Percentiles rank a stretch among this genome's conserved stretches.
Evolutionary conservation across 345 rosid genomes (phyloP).

Genomic region (Aquilaria yunnanensis): DNA sequence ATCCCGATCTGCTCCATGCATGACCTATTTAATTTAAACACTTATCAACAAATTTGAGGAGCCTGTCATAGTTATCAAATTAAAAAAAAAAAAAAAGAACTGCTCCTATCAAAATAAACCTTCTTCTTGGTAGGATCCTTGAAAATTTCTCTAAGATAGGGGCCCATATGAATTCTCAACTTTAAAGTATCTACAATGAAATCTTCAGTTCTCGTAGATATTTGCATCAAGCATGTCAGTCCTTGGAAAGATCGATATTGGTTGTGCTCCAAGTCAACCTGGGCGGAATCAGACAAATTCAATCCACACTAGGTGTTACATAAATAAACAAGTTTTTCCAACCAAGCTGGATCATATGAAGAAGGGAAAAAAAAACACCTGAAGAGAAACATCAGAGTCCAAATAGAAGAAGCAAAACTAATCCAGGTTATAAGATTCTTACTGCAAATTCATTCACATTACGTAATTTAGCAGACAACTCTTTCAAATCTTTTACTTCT

Average conservation of each 20-base stretch:
- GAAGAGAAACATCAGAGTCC: neutral
- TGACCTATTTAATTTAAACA: conserved; percentile 47
- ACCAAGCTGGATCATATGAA: too few species aligned
- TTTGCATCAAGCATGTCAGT: conserved; percentile 93
- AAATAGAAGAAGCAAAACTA: neutral
- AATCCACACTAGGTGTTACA: too few species aligned
- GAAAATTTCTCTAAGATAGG: conserved; percentile 79
- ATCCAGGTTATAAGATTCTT: conserved; percentile 14
- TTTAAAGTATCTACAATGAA: conserved; percentile 78
- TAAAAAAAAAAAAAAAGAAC: neutral
- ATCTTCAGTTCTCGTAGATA: conserved; percentile 91
- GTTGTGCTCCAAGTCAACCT: conserved; percentile 98
- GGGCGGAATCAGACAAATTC: conserved; percentile 9
- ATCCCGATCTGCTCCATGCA: conserved; percentile 99
- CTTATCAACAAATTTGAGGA: conserved; percentile 23
- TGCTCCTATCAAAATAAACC: conserved; percentile 33
- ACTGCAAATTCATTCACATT: conserved; percentile 78
- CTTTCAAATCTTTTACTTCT: conserved; percentile 74
- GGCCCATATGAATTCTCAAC: conserved; percentile 81
- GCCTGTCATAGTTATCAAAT: neutral
- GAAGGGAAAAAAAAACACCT: neutral
- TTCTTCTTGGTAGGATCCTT: conserved; percentile 87
- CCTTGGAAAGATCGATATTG: conserved; percentile 97
- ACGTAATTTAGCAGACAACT: conserved; percentile 58
- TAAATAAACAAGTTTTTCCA: too few species aligned